Conservation (phyloP, 2,329 filamentous ascomycete genomes). For the Cladophialophora exuberans region DNA sequence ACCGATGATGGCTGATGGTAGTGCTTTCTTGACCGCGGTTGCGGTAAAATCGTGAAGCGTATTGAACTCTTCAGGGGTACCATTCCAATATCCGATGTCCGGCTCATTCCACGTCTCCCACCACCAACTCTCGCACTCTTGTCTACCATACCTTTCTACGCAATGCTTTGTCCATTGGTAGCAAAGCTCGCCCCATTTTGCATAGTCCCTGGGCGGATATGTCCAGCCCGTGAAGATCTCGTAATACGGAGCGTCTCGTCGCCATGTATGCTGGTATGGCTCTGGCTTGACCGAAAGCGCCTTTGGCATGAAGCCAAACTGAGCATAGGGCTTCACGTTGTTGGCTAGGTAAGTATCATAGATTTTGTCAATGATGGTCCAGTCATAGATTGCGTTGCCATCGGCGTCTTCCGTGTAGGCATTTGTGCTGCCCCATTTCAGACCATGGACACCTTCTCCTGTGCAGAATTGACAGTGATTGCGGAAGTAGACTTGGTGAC, state of each 20-base stretch:
- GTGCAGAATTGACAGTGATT: constrained; percentile 2
- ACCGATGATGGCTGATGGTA: not conserved
- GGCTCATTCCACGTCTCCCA: constrained; percentile 11
- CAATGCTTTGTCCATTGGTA: constrained; percentile 8
- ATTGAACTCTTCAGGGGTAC: constrained; percentile 2
- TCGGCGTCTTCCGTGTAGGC: constrained; percentile 3
- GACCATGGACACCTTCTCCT: not conserved
- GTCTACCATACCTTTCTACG: not conserved
- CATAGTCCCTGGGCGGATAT: constrained; percentile 8
- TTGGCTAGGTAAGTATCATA: not conserved
- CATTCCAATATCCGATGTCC: constrained; percentile 4
- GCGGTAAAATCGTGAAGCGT: not conserved
- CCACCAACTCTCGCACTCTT: not conserved
- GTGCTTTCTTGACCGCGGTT: not conserved
- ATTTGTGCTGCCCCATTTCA: constrained; percentile 10
- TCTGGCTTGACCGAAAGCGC: not conserved
- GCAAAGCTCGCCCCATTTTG: not conserved
- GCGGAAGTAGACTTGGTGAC: not conserved
- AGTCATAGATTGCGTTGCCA: constrained; percentile 1
- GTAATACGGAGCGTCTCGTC: not conserved
- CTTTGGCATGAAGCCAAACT: constrained; percentile 7
- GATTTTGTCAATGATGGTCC: constrained; percentile 8
- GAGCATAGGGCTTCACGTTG: constrained; percentile 4
- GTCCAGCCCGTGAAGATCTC: constrained; percentile 8
- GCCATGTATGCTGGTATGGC: constrained; percentile 8